Evolutionary conservation across 2,329 filamentous ascomycete genomes (phyloP).

Genomic region (Fusarium austroafricanum): DNA sequence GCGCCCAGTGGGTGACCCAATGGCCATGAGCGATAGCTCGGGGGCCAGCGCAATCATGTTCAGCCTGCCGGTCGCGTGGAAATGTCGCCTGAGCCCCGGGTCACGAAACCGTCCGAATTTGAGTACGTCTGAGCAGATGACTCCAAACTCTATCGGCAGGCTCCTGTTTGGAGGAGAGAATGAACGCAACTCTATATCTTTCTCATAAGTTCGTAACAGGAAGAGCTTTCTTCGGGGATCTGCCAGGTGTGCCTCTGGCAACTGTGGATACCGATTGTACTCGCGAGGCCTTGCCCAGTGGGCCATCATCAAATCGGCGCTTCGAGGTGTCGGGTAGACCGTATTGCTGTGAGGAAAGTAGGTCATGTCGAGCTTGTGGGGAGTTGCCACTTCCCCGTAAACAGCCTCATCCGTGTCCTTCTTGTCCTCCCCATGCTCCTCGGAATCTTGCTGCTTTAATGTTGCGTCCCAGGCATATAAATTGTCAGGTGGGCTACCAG

Average conservation of each 20-base stretch:
- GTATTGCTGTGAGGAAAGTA: constrained; percentile 52
- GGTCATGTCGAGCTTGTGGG: constrained; percentile 47
- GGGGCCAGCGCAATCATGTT: constrained; percentile 74
- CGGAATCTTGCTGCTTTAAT: constrained; percentile 12
- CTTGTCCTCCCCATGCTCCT: neutral
- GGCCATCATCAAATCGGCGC: constrained; percentile 19
- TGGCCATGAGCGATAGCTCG: constrained; percentile 75
- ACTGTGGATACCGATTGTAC: constrained; percentile 25
- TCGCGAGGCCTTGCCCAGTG: constrained; percentile 39
- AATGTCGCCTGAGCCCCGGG: constrained; percentile 40
- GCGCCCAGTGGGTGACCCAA: constrained; percentile 74
- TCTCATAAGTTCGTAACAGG: constrained; percentile 62
- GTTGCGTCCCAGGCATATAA: constrained; percentile 26
- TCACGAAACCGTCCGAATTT: constrained; percentile 43
- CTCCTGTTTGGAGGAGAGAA: constrained; percentile 43
- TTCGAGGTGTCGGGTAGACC: constrained; percentile 31
- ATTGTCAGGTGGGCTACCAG: constrained; percentile 14
- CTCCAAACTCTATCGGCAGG: constrained; percentile 44
- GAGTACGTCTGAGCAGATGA: constrained; percentile 49
- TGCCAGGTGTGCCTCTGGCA: constrained; percentile 16
- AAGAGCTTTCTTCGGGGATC: constrained; percentile 38
- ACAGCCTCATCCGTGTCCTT: neutral
- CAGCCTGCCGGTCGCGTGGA: constrained; percentile 55
- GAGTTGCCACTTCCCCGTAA: neutral
- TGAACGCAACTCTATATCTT: constrained; percentile 61